phyloP scores from a whole-genome alignment of 225 moss, liverwort and hornwort genomes.

The Sphagnum tenellum region DNA sequence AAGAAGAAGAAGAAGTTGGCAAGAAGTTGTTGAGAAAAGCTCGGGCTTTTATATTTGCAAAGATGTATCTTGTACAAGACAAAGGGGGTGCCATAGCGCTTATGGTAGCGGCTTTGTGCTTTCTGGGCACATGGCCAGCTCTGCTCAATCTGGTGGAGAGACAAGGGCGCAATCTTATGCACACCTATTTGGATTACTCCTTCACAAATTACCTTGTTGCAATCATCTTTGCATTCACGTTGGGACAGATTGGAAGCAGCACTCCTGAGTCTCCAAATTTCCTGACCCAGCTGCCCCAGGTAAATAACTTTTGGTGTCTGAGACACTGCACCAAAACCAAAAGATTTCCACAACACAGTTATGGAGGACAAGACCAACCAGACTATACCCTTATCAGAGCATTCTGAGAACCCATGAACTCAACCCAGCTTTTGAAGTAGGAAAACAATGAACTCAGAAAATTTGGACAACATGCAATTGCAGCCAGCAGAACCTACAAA shows the following conservation, averaged over 20 bases:
- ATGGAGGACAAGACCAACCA: too few species aligned
- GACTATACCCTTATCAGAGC: too few species aligned
- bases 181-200: constrained; percentile 93
- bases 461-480: too few species aligned
- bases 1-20: too few species aligned
- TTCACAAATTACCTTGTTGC: constrained; percentile 78
- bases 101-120: constrained; percentile 66
- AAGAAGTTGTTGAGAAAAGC: too few species aligned
- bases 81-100: constrained; percentile 86
- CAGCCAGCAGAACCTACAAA: too few species aligned
- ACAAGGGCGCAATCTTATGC: constrained; percentile 72
- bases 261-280: constrained; percentile 48
- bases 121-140: constrained; percentile 93
- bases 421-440: too few species aligned
- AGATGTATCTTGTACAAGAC: constrained; percentile 57
- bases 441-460: too few species aligned
- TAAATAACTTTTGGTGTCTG: constrained; percentile 1
- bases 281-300: constrained; percentile 68
- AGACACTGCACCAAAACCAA: too few species aligned
- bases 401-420: too few species aligned
- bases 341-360: too few species aligned
- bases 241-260: constrained; percentile 67
- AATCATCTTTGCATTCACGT: constrained; percentile 63
- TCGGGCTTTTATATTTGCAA: neutral
- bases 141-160: constrained; percentile 76